Evolutionary conservation across 495 filamentous ascomycete species (phyloP).

Genomic region (Amorphotheca resinae): DNA sequence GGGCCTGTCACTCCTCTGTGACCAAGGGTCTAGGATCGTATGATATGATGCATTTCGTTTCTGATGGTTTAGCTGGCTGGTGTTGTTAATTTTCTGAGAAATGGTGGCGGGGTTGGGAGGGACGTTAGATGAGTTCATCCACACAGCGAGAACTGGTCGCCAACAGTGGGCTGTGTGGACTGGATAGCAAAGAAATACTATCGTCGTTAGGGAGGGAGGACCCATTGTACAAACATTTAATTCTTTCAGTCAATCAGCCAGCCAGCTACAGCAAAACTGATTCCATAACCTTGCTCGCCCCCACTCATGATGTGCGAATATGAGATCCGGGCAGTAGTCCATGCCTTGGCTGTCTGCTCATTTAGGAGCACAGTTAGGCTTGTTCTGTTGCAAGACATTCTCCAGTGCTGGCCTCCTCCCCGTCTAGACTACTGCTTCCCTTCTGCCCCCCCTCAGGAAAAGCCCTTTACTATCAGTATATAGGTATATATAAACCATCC

Average conservation of each 20-base stretch:
- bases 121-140: conserved; percentile 1
- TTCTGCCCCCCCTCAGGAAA: no score
- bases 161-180: conserved; percentile 10
- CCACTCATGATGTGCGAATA: not conserved
- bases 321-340: no score
- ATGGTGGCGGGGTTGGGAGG: conserved; percentile 3
- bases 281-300: not conserved
- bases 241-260: conserved; percentile 14
- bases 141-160: conserved; percentile 11
- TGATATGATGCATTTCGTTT: conserved; percentile 5
- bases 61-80: conserved; percentile 19
- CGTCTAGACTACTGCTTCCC: no score
- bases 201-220: not conserved
- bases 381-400: no score
- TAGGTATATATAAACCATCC: no score
- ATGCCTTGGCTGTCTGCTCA: no score
- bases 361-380: no score
- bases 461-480: no score
- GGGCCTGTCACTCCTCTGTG: not conserved
- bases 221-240: conserved; percentile 22
- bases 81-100: conserved; percentile 14
- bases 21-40: not conserved
- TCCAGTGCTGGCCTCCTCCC: no score
- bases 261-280: conserved; percentile 16
- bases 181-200: not conserved